Base-by-base conservation (phyloP, 768 basidiomycete species). In the Suillus ampliporus region DNA sequence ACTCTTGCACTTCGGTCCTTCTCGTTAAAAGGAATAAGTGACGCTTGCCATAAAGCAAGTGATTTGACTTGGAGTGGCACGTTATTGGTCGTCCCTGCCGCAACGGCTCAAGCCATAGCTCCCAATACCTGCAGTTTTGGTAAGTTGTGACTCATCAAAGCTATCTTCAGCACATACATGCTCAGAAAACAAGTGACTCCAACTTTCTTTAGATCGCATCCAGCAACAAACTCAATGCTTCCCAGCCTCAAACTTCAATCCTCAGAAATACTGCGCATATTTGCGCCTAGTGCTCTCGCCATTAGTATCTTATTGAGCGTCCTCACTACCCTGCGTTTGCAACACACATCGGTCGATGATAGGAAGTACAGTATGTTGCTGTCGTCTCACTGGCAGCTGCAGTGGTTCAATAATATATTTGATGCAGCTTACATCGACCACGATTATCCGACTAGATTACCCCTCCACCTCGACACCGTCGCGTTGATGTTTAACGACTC, bases 401-500 rank as follows among this genome's bases (percentile, higher is more conserved):
- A n/a, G 28, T 52, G 26, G 35, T 37, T 52, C 51, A 34, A 7
- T 13, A 17, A 37, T 23, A 28, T 52, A 28, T 37, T 52, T 14
- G 9, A 44, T 57, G 34, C 54, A 77, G 74, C 71, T 2, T 74
- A 64, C 57, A 59, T 68, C 7, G 74, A 68, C 5, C 47, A 67
- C 23, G 75, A 77, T 62, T 63, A 65, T 50, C 74, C 74, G 19
- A 48, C 58, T 21, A 15, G 46, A 15, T 67, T 74, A 21, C 68
- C 72, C 13, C 35, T 68, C 28, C 50, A 56, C 23, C 38, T 58
- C 10, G 21, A 50, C 14, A 26, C 21, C 0, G 65, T 74, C n/a
- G 47, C 60, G 34, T 64, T 72, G 38, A 35, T 58, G 17, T 61
- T 71, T 4, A 74, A 77, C 38, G 72, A 74, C 50, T 71, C 67